Base-by-base conservation (phyloP, 345 rosid genomes). In the Syzygium jambos region DNA sequence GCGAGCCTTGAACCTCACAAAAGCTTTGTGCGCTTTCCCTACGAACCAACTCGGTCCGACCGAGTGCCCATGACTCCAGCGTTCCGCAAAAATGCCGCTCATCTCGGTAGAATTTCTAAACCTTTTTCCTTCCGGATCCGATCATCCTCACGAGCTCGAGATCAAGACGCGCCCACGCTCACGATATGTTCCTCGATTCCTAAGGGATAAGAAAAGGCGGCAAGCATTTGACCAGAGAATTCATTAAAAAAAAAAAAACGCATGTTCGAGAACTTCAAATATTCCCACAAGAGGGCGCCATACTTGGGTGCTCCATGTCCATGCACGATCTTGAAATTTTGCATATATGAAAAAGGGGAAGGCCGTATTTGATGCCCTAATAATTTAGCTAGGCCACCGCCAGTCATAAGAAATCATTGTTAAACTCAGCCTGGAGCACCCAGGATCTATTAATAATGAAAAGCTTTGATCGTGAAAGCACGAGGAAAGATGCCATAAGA, bases 401-500 rank as follows among this genome's bases (percentile, higher is more conserved):
- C 80, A 73, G 9, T 73, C 43, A 65, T 16, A 65, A 30, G 23
- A 65, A 65, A 65, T 65, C 25, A 34, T 73, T 34, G 80, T 38
- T 34, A 34, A 9, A 9, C 25, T 9, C 14, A 11, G 80, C 25
- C 19, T 73, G 38, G 49, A 73, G 80, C 80, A 30, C 78, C 4
- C 23, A 19, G 46, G 78, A 68, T 30, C 23, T 19, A 11, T 46
- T 46, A 9, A 1, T 7, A 17, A 19, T 5, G 19, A 22, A n/a
- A 61, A 21, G 46, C 41, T 73, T 19, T 10, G 80, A 73, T 73
- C 80, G 80, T 73, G 80, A 73, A 73, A 17, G 80, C 80, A 34
- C 80, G 80, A 73, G 80, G 30, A 34, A 73, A 34, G 80, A 73
- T 73, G 80, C 80, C 49, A 73, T 73, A 34, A 73, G 80, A 73